Evolutionary conservation across 2,329 filamentous ascomycete species (phyloP).

Genomic region (Septoria linicola): DNA sequence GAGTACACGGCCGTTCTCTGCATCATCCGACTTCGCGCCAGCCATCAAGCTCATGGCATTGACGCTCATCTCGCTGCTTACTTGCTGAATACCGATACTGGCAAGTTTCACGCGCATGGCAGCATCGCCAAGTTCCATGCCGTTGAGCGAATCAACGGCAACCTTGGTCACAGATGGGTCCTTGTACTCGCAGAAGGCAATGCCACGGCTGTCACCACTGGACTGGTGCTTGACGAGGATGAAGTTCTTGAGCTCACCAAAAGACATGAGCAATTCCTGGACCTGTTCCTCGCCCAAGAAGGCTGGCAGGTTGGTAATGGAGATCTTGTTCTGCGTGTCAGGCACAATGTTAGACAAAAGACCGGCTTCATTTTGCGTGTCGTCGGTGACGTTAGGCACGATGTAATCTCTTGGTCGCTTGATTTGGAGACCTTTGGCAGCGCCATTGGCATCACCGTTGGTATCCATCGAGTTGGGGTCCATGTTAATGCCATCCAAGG

Average conservation of each 20-base stretch:
- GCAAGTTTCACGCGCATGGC: conserved; percentile 83
- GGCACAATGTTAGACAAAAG: conserved; percentile 77
- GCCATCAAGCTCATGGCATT: conserved; percentile 98
- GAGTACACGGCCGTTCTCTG: conserved; percentile 79
- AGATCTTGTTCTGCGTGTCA: conserved; percentile 93
- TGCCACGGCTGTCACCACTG: conserved; percentile 78
- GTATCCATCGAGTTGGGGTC: conserved; percentile 59
- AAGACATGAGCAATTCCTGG: conserved; percentile 81
- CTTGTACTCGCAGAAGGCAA: conserved; percentile 93
- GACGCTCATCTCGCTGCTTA: conserved; percentile 90
- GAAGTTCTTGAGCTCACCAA: conserved; percentile 91
- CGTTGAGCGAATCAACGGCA: conserved; percentile 86
- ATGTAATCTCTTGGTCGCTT: conserved; percentile 95
- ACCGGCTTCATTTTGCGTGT: conserved; percentile 70
- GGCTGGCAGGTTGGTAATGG: conserved; percentile 81
- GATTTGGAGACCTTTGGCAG: conserved; percentile 65
- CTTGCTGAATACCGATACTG: conserved; percentile 91
- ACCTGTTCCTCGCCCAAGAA: conserved; percentile 92
- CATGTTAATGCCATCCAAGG: conserved; percentile 87
- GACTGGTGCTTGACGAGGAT: conserved; percentile 81
- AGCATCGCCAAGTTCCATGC: conserved; percentile 87
- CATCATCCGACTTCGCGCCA: conserved; percentile 71
- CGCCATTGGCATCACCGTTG: conserved; percentile 56
- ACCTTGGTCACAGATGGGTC: conserved; percentile 76
- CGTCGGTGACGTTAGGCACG: conserved; percentile 74